A percentile compares a stretch with the other conserved stretches of the same genome.
Evolutionary conservation across 345 rosid species (phyloP).

Genomic region (Stellera chamaejasme): DNA sequence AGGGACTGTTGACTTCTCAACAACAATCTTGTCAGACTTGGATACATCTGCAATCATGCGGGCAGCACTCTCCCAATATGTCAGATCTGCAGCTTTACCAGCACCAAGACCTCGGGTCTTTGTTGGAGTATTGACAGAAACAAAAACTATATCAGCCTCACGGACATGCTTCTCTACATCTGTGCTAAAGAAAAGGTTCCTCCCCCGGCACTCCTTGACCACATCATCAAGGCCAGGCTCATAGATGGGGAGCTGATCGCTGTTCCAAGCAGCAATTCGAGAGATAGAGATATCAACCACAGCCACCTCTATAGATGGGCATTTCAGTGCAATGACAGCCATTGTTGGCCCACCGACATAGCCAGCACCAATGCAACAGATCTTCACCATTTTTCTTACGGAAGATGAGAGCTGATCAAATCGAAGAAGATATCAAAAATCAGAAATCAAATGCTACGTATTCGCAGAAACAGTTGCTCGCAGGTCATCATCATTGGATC

Average conservation of each 20-base stretch:
- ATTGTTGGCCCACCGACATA: conserved; percentile 96
- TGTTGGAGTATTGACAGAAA: conserved; percentile 88
- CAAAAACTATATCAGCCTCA: conserved; percentile 86
- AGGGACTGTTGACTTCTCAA: conserved; percentile 95
- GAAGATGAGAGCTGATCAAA: neutral
- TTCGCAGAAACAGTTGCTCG: too few species aligned
- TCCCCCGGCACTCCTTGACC: conserved; percentile 80
- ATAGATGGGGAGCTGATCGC: conserved; percentile 82
- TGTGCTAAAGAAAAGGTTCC: conserved; percentile 85
- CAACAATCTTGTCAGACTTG: conserved; percentile 79
- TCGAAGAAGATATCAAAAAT: neutral
- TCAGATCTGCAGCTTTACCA: conserved; percentile 91
- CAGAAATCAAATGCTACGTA: too few species aligned
- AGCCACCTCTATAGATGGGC: conserved; percentile 78
- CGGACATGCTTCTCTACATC: conserved; percentile 79
- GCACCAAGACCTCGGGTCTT: conserved; percentile 91
- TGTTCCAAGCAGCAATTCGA: conserved; percentile 79
- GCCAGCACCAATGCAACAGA: conserved; percentile 96
- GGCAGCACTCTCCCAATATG: conserved; percentile 97
- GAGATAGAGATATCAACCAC: conserved; percentile 84
- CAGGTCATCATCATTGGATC: too few species aligned
- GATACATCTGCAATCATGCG: conserved; percentile 93
- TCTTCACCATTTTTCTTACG: conserved; percentile 79
- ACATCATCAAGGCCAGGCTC: conserved; percentile 88
- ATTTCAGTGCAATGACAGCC: conserved; percentile 92